Evolutionary conservation across 2,329 filamentous ascomycete genomes (phyloP).

Genomic region (Penicillium sp.): DNA sequence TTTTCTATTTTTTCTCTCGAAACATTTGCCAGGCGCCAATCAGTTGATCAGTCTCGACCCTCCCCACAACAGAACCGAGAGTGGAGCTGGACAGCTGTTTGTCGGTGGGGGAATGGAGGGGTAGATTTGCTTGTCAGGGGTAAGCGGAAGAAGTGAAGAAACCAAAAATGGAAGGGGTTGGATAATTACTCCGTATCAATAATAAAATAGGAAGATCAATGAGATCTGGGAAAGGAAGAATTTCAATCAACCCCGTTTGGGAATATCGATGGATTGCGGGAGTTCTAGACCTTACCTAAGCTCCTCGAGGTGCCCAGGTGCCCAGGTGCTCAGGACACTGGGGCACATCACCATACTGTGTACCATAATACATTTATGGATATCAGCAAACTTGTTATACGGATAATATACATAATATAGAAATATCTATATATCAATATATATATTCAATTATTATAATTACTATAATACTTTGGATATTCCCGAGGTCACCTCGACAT

Average conservation of each 20-base stretch:
- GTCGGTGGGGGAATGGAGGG: slow-evolving; percentile 2
- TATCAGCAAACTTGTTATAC: background rate
- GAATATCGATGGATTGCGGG: background rate
- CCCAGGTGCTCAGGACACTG: background rate
- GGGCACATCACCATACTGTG: background rate
- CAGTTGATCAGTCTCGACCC: slow-evolving; percentile 23
- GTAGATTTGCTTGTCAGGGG: slow-evolving; percentile 1
- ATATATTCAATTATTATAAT: background rate
- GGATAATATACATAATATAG: too few species aligned
- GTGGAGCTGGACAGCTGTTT: slow-evolving; percentile 23
- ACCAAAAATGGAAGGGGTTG: background rate
- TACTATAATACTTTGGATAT: background rate
- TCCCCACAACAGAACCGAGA: slow-evolving; percentile 27
- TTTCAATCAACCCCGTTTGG: background rate
- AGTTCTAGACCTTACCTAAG: slow-evolving; percentile 11
- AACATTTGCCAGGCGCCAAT: slow-evolving; percentile 18
- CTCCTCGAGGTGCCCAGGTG: background rate
- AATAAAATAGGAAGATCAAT: background rate
- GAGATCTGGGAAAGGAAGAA: background rate
- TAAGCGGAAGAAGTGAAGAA: background rate
- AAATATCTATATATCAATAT: too few species aligned
- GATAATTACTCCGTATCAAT: too few species aligned
- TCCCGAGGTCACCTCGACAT: background rate
- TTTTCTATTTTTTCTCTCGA: slow-evolving; percentile 9
- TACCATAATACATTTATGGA: background rate